Evolutionary conservation across 2,329 filamentous ascomycete genomes (phyloP).

Genomic region (Orbilia quercus): DNA sequence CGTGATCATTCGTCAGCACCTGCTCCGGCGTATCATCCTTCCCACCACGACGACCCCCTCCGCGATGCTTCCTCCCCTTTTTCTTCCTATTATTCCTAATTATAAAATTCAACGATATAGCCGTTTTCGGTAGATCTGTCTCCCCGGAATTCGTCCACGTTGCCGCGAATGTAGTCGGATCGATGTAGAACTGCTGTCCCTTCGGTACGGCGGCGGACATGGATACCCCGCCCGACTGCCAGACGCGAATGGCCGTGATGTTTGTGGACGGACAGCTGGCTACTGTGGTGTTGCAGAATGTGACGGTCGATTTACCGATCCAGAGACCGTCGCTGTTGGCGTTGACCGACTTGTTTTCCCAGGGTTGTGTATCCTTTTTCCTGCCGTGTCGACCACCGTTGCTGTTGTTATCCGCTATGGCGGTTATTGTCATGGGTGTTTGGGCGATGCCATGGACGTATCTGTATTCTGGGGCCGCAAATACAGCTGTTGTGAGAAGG

Average conservation of each 20-base stretch:
- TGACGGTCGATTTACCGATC: background rate
- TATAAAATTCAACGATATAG: background rate
- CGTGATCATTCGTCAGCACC: too few species aligned
- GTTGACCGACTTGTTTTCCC: background rate
- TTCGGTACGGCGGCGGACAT: background rate
- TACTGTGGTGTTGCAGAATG: background rate
- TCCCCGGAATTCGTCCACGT: background rate
- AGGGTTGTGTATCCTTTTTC: background rate
- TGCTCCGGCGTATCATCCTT: too few species aligned
- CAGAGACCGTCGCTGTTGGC: background rate
- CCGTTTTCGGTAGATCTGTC: background rate
- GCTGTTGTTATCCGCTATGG: background rate
- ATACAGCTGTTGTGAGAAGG: background rate
- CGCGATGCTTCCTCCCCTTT: too few species aligned
- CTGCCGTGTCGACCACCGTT: background rate
- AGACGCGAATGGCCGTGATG: background rate
- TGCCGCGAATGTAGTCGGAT: background rate
- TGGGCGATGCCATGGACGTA: background rate
- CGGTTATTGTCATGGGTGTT: background rate
- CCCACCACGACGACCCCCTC: too few species aligned
- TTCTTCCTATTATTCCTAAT: background rate
- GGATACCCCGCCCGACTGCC: background rate
- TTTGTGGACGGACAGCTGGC: background rate
- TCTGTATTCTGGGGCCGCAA: background rate
- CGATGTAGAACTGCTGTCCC: background rate